These are phyloP conservation scores for Dactylellina leptospora DNA, from an alignment of 2,329 filamentous ascomycete species.

Conservation along the genomic window DNA sequence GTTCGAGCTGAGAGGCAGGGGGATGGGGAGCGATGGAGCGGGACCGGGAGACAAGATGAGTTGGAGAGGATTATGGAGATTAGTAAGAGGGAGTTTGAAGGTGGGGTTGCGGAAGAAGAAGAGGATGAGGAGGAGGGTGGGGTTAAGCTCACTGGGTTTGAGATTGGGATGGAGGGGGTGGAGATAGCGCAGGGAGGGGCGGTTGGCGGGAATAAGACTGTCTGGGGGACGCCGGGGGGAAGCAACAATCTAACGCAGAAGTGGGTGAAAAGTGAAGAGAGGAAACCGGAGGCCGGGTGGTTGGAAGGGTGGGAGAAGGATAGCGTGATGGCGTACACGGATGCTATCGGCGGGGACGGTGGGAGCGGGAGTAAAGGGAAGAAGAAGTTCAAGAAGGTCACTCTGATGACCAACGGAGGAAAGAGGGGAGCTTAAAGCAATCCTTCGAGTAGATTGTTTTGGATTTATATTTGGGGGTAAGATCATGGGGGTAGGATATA, in stretches of 20 bases:
- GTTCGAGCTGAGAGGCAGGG: constrained; percentile 82
- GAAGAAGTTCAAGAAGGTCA: constrained; percentile 78
- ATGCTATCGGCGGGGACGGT: constrained; percentile 57
- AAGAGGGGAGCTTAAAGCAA: constrained; percentile 60
- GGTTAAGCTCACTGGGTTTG: constrained; percentile 63
- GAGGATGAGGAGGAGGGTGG: constrained; percentile 15
- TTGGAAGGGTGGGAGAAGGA: constrained; percentile 83
- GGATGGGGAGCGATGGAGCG: constrained; percentile 73
- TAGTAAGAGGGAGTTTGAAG: constrained; percentile 60
- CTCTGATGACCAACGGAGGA: constrained; percentile 71
- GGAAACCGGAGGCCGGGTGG: constrained; percentile 73
- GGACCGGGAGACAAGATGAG: constrained; percentile 67
- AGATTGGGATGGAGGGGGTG: too few relatives aligned
- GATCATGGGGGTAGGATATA: too few relatives aligned
- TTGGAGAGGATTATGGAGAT: constrained; percentile 57
- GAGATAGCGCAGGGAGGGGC: constrained; percentile 80
- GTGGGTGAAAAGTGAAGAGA: constrained; percentile 4
- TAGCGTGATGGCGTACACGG: constrained; percentile 70
- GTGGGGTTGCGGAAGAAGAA: constrained; percentile 61
- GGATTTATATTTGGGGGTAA: too few relatives aligned
- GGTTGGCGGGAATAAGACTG: constrained; percentile 77
- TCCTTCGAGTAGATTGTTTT: too few relatives aligned
- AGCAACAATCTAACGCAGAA: constrained; percentile 58
- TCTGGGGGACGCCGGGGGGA: constrained; percentile 87
- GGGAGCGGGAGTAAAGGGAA: constrained; percentile 65